Evolutionary conservation across 495 filamentous ascomycete species (phyloP).

Genomic region (Neurospora sp.): DNA sequence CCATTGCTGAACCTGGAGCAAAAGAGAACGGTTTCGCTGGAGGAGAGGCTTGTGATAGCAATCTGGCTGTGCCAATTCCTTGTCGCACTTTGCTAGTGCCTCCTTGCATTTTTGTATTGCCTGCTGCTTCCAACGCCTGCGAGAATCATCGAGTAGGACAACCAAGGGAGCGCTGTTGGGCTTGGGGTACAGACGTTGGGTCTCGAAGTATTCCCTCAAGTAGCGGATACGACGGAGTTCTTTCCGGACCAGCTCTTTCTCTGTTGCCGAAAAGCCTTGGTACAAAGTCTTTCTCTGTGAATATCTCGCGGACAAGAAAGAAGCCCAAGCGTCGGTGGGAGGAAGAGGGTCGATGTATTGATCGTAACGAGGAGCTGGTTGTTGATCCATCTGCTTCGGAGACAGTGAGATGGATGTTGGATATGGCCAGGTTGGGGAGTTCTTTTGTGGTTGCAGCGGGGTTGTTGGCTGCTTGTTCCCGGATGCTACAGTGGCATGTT

Average conservation of each 20-base stretch:
- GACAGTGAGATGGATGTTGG: background rate
- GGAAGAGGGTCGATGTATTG: conserved; percentile 16
- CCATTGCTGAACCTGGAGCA: conserved; percentile 16
- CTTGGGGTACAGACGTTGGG: conserved; percentile 7
- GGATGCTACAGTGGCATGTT: background rate
- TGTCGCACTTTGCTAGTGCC: conserved; percentile 8
- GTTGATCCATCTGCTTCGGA: background rate
- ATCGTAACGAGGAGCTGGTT: conserved; percentile 1
- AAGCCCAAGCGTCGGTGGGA: conserved; percentile 16
- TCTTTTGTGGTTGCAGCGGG: background rate
- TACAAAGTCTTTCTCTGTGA: conserved; percentile 14
- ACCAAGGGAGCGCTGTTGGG: conserved; percentile 9
- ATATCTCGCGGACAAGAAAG: conserved; percentile 13
- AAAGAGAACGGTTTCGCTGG: conserved; percentile 9
- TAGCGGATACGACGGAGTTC: conserved; percentile 18
- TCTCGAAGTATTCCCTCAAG: conserved; percentile 13
- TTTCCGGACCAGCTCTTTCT: conserved; percentile 16
- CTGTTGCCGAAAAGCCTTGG: conserved; percentile 7
- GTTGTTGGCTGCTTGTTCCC: background rate
- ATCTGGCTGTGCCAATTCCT: conserved; percentile 6
- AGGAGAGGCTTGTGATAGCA: conserved; percentile 1
- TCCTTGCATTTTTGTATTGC: conserved; percentile 5
- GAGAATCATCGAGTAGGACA: conserved; percentile 8
- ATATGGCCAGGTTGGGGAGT: background rate
- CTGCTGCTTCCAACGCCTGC: conserved; percentile 8